These are phyloP conservation scores for Trichoderma afroharzianum DNA, from an alignment of 2,329 filamentous ascomycete genomes.

Conservation along the genomic window DNA sequence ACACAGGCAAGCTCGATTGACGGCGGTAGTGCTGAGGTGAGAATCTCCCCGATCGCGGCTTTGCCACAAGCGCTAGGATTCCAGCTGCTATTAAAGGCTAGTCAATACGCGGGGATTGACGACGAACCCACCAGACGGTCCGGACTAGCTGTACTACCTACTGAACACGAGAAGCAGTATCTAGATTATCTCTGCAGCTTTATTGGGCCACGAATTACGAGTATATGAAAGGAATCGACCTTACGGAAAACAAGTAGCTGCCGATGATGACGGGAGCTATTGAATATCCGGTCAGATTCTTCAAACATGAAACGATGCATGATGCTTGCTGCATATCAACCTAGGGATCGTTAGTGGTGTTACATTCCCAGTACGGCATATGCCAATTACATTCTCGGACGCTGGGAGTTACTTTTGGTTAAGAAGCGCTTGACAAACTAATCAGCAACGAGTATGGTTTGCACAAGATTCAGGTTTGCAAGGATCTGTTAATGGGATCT, in stretches of 20 bases:
- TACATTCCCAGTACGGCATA: neutral
- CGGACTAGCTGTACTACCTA: neutral
- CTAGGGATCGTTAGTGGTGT: neutral
- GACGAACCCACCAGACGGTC: neutral
- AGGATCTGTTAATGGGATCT: neutral
- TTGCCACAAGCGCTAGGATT: neutral
- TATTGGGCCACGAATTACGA: neutral
- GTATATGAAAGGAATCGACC: neutral
- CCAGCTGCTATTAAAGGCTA: neutral
- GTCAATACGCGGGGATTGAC: neutral
- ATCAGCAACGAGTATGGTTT: neutral
- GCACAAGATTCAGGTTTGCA: neutral
- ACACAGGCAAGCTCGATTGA: neutral
- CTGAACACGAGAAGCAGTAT: neutral
- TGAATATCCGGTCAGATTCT: neutral
- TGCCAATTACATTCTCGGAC: neutral
- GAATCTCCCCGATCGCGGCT: neutral
- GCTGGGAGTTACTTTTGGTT: neutral
- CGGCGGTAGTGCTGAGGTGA: neutral
- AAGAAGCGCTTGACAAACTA: neutral
- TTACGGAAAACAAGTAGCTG: neutral
- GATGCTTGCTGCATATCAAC: neutral
- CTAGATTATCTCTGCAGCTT: neutral
- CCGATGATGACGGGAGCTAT: neutral
- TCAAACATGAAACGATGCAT: neutral